A percentile compares a stretch with the other conserved stretches of the same genome.
Conservation (phyloP, 1,284 basidiomycete species). For the Leccinum brunneo-olivaceum region DNA sequence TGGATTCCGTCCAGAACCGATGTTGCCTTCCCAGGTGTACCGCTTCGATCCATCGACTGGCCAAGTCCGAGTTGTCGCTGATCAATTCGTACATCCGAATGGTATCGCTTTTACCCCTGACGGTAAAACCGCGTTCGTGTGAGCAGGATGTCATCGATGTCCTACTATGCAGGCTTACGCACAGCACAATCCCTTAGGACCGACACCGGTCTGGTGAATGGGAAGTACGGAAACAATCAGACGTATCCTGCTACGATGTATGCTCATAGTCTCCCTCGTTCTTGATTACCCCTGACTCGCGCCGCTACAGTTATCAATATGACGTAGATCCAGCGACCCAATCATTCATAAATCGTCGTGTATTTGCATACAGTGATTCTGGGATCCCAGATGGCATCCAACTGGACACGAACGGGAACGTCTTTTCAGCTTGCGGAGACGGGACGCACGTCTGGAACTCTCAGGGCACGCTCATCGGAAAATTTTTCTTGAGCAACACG, state of each 20-base stretch:
- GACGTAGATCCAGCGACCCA: slow-evolving; percentile 60
- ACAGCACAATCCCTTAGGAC: not conserved
- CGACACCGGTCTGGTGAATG: not conserved
- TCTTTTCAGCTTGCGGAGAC: slow-evolving; percentile 23
- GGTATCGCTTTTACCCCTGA: slow-evolving; percentile 40
- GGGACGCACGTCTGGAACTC: slow-evolving; percentile 54
- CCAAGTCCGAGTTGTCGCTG: slow-evolving; percentile 32
- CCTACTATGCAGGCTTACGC: not conserved
- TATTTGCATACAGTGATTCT: slow-evolving; percentile 66
- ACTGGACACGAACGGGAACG: slow-evolving; percentile 15
- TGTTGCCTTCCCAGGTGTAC: slow-evolving; percentile 40
- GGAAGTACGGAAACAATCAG: not conserved
- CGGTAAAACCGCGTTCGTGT: slow-evolving; percentile 55
- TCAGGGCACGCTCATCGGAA: slow-evolving; percentile 60
- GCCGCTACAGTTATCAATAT: slow-evolving; percentile 49
- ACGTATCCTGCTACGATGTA: not conserved
- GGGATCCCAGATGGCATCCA: slow-evolving; percentile 72
- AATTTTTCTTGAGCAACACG: slow-evolving; percentile 58
- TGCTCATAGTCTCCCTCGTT: not conserved
- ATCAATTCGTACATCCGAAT: slow-evolving; percentile 56
- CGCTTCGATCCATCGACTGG: slow-evolving; percentile 57
- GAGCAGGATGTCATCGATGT: slow-evolving; percentile 26
- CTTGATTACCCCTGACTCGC: not conserved
- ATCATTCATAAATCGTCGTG: slow-evolving; percentile 54
- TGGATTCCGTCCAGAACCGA: no score